Evolutionary conservation across 345 rosid species (phyloP), one percentile per base, ranked within the genome.

Genomic region (Heritiera fomes): DNA sequence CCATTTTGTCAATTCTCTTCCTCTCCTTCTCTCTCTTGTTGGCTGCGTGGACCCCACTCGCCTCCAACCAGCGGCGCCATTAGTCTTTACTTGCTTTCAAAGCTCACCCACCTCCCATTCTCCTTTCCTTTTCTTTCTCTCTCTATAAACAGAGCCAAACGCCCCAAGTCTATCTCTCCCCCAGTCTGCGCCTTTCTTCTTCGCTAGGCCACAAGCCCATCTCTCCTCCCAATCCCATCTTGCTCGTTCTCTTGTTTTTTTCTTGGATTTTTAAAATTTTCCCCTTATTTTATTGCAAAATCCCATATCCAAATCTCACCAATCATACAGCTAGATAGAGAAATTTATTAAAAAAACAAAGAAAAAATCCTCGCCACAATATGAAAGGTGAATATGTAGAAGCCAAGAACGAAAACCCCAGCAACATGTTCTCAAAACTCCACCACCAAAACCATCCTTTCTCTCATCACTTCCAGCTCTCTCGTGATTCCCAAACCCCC

Each of bases 371-470:
- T 46, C 28, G 72, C 58, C 15, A 34, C 43, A 78, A 79, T 49
- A 91, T 93, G 98, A 91, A 93, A 83, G 92, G 93, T 68, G 92
- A 89, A 69, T 91, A 86, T 81, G 47, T 81, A 50, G 92, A 86
- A 17, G 34, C 83, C 67, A 81, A 86, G 70, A 56, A 79, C 40
- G 71, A 85, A 23, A 71, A 72, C 66, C 73, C 83, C 18, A 81
- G 67, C 82, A 84, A 62, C 71, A 92, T 92, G 89, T 90, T 89
- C 79, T 85, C 94, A 4, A 89, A 90, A 38, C 90, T 84, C 45
- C 90, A 84, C 20, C 62, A 77, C 30, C 83, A 80, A 30, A 77
- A 75, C 12, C 91, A 70, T 32, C 88, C 89, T 13, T 82, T 89
- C 69, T 83, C 91, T 40, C 86, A 84, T 2, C 91, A 85, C 80